Base-by-base conservation (phyloP, 495 filamentous ascomycete genomes). In the Tuber brumale region DNA sequence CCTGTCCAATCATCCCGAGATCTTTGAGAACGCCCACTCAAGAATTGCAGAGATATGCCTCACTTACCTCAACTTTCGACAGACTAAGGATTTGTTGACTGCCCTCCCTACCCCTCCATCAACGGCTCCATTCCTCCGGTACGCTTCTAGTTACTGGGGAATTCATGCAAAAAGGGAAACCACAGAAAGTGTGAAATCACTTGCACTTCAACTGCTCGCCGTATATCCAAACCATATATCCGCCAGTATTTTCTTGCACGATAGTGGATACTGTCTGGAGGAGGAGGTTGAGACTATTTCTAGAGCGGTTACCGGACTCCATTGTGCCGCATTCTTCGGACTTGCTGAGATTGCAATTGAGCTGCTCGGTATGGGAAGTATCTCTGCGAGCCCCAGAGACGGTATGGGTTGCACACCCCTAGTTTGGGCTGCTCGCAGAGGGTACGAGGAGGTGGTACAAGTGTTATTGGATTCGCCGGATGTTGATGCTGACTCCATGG, bases 401-500 rank as follows among this genome's bases (percentile, higher is more conserved):
- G 44, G 69, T 2, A 16, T 35, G 42, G 48, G 71, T 1, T 51
- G 73, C 31, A 77, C 69, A 31, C 35, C 72, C 19, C 41, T 81
- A 8, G 79, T 80, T 31, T 76, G 51, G 66, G 72, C 72, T 4
- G 72, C 74, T 10, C 46, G 66, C 8, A 70, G 39, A 18, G 79
- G 78, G 31, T 61, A 70, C 12, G 39, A 79, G 4, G 78, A 71
- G 21, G 70, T 76, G 42, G 78, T 74, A 41, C 72, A 42, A 21
- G 42, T 76, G 8, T 43, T 76, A 14, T 45, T 76, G 14, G 75
- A 74, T 42, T 48, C 85, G 75, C 72, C 80, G 12, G 86, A 86
- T 76, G 77, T 78, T 10, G 78, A 79, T 23, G 85, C 66, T 27
- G 81, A 79, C 71, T 86, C 84, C 81, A 61, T 61, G 51, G 84